A percentile compares a stretch with the other conserved stretches of the same genome.
These are phyloP conservation scores for Marchantia polymorpha DNA, from an alignment of 225 moss, liverwort and hornwort genomes.

Conservation along the genomic window DNA sequence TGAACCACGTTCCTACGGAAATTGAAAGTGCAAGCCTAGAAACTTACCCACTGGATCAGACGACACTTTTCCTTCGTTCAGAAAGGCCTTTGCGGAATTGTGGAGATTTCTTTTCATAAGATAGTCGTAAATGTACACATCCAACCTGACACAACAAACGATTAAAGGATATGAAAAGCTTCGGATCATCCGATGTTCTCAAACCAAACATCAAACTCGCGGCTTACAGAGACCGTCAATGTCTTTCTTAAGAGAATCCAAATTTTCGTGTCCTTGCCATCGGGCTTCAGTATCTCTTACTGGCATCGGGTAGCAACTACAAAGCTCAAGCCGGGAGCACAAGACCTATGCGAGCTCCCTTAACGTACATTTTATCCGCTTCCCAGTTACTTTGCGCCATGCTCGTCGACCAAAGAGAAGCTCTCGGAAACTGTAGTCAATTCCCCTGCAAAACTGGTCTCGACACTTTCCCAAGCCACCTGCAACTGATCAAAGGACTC, in stretches of 20 bases:
- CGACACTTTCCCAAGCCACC: not conserved
- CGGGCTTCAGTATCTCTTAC: not conserved
- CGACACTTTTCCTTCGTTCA: constrained; percentile 97
- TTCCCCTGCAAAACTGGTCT: not conserved
- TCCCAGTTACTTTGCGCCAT: constrained; percentile 99
- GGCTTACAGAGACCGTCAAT: not conserved
- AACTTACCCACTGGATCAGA: constrained; percentile 94
- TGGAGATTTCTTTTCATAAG: constrained; percentile 94
- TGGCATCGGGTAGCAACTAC: not conserved
- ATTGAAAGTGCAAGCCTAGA: not conserved
- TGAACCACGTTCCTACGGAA: not conserved
- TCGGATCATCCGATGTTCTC: not conserved
- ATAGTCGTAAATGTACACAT: constrained; percentile 99
- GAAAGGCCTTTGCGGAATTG: constrained; percentile 87
- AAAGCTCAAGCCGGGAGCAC: not conserved
- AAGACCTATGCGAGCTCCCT: not conserved
- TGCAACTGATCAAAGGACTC: not conserved
- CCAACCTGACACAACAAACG: constrained; percentile 61
- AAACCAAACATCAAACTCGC: not conserved
- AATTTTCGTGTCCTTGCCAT: not conserved
- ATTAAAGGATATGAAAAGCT: not conserved
- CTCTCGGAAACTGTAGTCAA: not conserved
- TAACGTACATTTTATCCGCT: constrained; percentile 91
- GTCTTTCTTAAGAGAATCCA: not conserved
- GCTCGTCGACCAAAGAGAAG: constrained; percentile 8